phyloP scores from a whole-genome alignment of 805 yeast genomes.

The Starmerella potacharoeniae region DNA sequence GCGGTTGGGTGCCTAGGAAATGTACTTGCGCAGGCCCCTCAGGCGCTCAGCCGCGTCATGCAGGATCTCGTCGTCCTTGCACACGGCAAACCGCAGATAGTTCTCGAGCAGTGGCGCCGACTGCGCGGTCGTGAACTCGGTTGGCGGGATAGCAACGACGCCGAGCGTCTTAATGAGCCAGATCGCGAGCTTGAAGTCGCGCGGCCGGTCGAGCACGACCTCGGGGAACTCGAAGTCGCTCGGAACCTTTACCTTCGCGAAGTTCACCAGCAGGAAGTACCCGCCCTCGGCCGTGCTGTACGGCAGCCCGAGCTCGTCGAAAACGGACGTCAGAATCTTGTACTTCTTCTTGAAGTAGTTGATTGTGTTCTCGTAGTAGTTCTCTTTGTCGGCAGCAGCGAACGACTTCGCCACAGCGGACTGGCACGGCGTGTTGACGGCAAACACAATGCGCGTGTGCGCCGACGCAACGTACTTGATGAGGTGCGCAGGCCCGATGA shows the following conservation, averaged over 20 bases:
- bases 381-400: slow-evolving; percentile 44
- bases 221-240: slow-evolving; percentile 58
- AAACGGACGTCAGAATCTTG: slow-evolving; percentile 57
- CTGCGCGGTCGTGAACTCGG: slow-evolving; percentile 73
- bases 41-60: slow-evolving; percentile 73
- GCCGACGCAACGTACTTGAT: slow-evolving; percentile 76
- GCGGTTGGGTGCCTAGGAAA: slow-evolving; percentile 20
- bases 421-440: slow-evolving; percentile 84
- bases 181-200: slow-evolving; percentile 79
- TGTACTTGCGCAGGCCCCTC: slow-evolving; percentile 54
- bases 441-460: slow-evolving; percentile 87
- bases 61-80: slow-evolving; percentile 77
- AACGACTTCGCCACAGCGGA: slow-evolving; percentile 81
- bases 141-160: slow-evolving; percentile 92
- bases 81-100: slow-evolving; percentile 85
- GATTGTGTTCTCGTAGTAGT: slow-evolving; percentile 63
- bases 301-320: slow-evolving; percentile 79
- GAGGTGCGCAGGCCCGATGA: slow-evolving; percentile 74
- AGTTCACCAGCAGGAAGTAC: slow-evolving; percentile 80
- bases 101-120: slow-evolving; percentile 71
- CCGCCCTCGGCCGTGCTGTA: slow-evolving; percentile 91
- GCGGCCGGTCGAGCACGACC: slow-evolving; percentile 55
- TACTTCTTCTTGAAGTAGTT: slow-evolving; percentile 60
- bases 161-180: slow-evolving; percentile 91
- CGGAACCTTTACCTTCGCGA: slow-evolving; percentile 72